Base-by-base conservation (phyloP, 2,329 filamentous ascomycete genomes). In the Dothidotthia symphoricarpi region DNA sequence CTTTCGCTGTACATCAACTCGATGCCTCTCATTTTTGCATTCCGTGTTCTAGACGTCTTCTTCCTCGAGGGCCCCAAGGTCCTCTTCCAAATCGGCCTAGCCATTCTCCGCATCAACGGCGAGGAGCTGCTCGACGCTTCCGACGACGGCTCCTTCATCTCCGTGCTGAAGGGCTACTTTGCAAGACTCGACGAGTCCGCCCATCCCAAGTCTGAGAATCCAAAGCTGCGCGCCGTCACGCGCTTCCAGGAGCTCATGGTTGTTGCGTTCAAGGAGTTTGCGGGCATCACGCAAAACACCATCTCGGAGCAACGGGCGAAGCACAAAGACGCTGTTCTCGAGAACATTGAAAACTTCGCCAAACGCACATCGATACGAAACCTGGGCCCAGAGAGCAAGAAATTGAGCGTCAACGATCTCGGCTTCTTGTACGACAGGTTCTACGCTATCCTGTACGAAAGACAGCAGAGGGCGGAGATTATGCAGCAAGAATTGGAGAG, bases 231-330 rank as follows among this genome's bases (percentile, higher is more conserved):
- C 36, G 88, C 90, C 0, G 93, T 98, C 36, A 98, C 94, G 5
- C 81, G 88, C 31, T 98, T 98, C 64, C 93, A 98, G 59, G 93
- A 97, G 66, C 79, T 98, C 40, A 97, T 98, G 90, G 93, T 98
- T 3, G 93, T 97, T 14, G 93, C 93, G 1, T 98, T 98, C 71
- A 97, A 96, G 55, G 93, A 98, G 61, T 98, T 98, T 61, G 86
- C 91, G 0, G 88, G 84, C 27, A 95, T 98, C 53, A 98, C 93
- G 0, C 91, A 98, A 62, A 85, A 82, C 60, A 95, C 85, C 34
- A 90, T 98, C 44, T 86, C 85, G 1, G 93, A 97, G 51, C 78
- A 94, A 60, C 83, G 93, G 15, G 76, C 86, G 27, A 95, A 90
- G 68, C 94, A 97, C 69, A 97, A 97, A 68, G 88, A 93, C 59